These are phyloP conservation scores for Ganoderma lucidum DNA, from an alignment of 1,284 basidiomycete genomes.

Conservation along the genomic window DNA sequence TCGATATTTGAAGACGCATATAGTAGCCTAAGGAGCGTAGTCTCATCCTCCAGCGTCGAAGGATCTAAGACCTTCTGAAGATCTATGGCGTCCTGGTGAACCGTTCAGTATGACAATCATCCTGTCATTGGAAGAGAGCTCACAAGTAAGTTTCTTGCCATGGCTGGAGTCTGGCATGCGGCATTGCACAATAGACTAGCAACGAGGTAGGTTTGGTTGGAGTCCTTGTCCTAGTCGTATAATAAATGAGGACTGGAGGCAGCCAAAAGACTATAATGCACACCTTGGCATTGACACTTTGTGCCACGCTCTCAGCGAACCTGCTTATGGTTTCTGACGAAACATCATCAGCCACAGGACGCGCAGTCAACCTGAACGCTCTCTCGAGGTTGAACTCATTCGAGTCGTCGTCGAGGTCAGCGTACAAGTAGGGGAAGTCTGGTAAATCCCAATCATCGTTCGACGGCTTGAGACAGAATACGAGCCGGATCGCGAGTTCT, in stretches of 20 bases:
- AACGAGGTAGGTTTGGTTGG: constrained; percentile 59
- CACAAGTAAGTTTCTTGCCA: constrained; percentile 55
- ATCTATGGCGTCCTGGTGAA: constrained; percentile 60
- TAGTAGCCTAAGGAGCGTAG: constrained; percentile 60
- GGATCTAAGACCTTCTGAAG: constrained; percentile 60
- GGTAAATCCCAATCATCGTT: constrained; percentile 80
- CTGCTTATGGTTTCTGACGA: constrained; percentile 52
- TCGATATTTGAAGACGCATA: constrained; percentile 71
- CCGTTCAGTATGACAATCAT: background rate
- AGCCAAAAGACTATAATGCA: constrained; percentile 13
- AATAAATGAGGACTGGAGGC: background rate
- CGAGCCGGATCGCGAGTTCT: constrained; percentile 66
- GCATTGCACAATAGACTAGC: constrained; percentile 66
- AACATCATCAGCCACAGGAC: constrained; percentile 65
- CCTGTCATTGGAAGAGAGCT: constrained; percentile 19
- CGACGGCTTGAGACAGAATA: constrained; percentile 79
- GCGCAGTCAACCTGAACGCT: constrained; percentile 56
- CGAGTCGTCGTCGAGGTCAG: constrained; percentile 56
- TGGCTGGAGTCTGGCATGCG: constrained; percentile 65
- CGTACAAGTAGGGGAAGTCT: constrained; percentile 73
- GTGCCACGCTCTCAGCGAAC: constrained; percentile 62
- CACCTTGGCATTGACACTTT: constrained; percentile 62
- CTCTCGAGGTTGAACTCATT: constrained; percentile 62
- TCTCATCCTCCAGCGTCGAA: constrained; percentile 56
- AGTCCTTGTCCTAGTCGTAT: constrained; percentile 51